phyloP scores from a whole-genome alignment of 176 grass and related monocot species.

The Canna indica region DNA sequence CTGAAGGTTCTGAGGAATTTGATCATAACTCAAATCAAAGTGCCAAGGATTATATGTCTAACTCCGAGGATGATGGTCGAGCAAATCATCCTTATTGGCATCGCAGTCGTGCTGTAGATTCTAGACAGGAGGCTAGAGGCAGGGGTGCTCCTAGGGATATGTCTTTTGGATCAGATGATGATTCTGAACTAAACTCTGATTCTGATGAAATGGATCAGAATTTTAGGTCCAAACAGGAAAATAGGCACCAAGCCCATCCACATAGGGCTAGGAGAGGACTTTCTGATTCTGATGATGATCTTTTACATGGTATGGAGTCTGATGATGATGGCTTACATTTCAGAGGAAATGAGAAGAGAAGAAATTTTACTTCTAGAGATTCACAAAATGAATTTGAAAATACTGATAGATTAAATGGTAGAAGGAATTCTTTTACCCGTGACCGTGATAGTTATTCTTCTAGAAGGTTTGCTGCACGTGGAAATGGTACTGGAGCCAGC shows the following conservation, averaged over 20 bases:
- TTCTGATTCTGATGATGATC: conserved; percentile 37
- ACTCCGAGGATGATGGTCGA: conserved; percentile 45
- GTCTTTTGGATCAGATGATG: conserved; percentile 29
- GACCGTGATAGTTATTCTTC: conserved; percentile 7
- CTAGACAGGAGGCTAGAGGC: conserved; percentile 31
- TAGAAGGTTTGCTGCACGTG: not conserved
- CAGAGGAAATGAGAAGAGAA: conserved; percentile 5
- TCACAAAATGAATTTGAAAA: conserved; percentile 7
- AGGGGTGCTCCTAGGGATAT: conserved; percentile 15
- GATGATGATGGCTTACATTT: conserved; percentile 17
- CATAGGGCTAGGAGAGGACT: conserved; percentile 16
- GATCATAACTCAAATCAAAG: conserved; percentile 28
- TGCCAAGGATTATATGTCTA: conserved; percentile 24
- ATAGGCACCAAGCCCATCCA: conserved; percentile 7
- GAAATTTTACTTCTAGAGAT: conserved; percentile 4
- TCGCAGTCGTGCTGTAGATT: conserved; percentile 37
- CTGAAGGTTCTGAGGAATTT: conserved; percentile 37
- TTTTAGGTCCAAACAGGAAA: conserved; percentile 23
- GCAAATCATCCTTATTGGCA: conserved; percentile 35
- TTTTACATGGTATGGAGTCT: conserved; percentile 30
- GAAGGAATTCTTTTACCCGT: conserved; percentile 21
- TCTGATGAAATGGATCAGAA: conserved; percentile 39
- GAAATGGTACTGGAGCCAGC: conserved; percentile 12
- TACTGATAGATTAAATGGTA: conserved; percentile 25
- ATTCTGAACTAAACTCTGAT: conserved; percentile 42